Evolutionary conservation across 306 rosid genomes (phyloP).

Genomic region (Mimosa pudica): DNA sequence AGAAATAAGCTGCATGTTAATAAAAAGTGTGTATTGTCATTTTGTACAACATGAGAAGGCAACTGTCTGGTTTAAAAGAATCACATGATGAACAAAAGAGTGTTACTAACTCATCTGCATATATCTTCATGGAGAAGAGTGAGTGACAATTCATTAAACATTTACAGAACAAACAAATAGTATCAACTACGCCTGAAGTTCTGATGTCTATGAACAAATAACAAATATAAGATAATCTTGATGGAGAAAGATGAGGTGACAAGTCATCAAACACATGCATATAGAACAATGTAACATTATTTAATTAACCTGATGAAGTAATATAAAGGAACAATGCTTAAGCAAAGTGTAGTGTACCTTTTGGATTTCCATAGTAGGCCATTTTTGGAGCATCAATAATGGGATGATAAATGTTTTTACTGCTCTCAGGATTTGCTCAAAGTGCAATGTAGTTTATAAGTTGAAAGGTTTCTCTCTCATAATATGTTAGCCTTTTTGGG

Average conservation of each 20-base stretch:
- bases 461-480: too few species aligned
- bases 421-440: not conserved
- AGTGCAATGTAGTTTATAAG: too few species aligned
- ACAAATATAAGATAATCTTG: not conserved
- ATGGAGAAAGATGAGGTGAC: not conserved
- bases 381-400: conserved; percentile 29
- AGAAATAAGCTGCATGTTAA: conserved; percentile 39
- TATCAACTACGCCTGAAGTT: not conserved
- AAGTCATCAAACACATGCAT: not conserved
- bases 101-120: not conserved
- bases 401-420: not conserved
- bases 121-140: not conserved
- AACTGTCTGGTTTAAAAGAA: not conserved
- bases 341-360: conserved; percentile 10
- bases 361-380: conserved; percentile 11
- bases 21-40: not conserved
- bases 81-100: not conserved
- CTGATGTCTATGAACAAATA: not conserved
- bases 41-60: not conserved
- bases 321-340: not conserved
- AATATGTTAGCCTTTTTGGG: too few species aligned
- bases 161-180: not conserved
- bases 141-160: not conserved
- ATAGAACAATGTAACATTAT: not conserved
- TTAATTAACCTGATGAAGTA: not conserved